These are phyloP conservation scores for Camillea tinctor DNA, from an alignment of 2,329 filamentous ascomycete genomes.

Conservation along the genomic window DNA sequence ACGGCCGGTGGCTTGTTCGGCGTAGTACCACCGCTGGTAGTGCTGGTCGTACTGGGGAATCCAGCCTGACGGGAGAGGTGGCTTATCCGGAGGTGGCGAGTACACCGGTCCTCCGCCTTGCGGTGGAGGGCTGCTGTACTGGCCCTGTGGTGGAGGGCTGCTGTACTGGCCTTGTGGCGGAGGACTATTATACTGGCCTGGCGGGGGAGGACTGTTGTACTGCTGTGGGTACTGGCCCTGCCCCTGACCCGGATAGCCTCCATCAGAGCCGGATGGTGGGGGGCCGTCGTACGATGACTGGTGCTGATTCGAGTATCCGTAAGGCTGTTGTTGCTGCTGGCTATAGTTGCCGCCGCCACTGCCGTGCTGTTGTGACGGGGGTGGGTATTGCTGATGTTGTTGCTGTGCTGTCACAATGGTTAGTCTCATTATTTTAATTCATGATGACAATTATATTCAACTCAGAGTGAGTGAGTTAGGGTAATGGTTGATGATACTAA, in stretches of 20 bases:
- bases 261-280: conserved; percentile 19
- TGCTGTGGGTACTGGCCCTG: conserved; percentile 19
- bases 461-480: neutral
- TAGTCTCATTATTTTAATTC: neutral
- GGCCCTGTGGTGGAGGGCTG: conserved; percentile 20
- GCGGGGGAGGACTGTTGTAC: conserved; percentile 20
- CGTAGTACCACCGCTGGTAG: conserved; percentile 63
- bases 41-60: conserved; percentile 60
- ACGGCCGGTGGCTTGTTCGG: conserved; percentile 58
- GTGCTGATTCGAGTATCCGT: conserved; percentile 18
- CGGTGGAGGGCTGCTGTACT: conserved; percentile 22
- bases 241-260: conserved; percentile 23
- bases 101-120: conserved; percentile 29
- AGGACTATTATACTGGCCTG: conserved; percentile 18
- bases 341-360: conserved; percentile 13
- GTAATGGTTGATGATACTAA: conserved; percentile 9
- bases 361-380: conserved; percentile 25
- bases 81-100: conserved; percentile 37
- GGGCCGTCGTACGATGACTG: conserved; percentile 7
- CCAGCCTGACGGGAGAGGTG: conserved; percentile 61
- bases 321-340: conserved; percentile 8
- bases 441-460: neutral
- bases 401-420: conserved; percentile 9
- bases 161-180: conserved; percentile 19
- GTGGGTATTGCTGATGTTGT: conserved; percentile 19